Percentiles rank a stretch among this genome's conserved stretches.
Conservation (phyloP, 257 asterid species). For the Fraxinus quadrangulata region DNA sequence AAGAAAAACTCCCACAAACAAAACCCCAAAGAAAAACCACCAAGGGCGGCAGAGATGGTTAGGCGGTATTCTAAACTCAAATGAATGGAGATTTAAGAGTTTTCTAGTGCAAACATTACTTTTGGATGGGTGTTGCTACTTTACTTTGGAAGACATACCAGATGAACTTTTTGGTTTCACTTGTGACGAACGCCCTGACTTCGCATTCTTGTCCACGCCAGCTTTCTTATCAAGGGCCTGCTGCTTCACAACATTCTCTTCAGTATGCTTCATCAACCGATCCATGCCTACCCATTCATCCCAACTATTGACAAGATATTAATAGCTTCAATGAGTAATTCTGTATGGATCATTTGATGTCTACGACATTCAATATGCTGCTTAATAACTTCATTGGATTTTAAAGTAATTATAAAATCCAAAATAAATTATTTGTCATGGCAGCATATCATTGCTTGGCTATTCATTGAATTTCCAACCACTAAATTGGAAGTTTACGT, state of each 20-base stretch:
- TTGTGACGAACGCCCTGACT: slow-evolving; percentile 76
- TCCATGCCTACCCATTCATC: slow-evolving; percentile 94
- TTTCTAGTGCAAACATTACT: neutral
- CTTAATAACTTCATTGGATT: slow-evolving; percentile 17
- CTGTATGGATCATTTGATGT: slow-evolving; percentile 16
- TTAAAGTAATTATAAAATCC: neutral
- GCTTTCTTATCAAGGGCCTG: slow-evolving; percentile 79
- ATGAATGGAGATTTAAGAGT: neutral
- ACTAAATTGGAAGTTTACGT: neutral
- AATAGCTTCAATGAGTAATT: slow-evolving; percentile 31
- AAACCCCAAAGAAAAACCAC: neutral
- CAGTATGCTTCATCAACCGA: slow-evolving; percentile 81
- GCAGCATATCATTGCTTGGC: slow-evolving; percentile 19
- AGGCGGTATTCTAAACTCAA: neutral
- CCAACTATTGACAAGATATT: slow-evolving; percentile 68
- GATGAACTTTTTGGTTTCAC: slow-evolving; percentile 72
- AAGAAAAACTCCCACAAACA: neutral
- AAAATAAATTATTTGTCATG: slow-evolving; percentile 7
- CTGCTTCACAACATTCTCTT: slow-evolving; percentile 77
- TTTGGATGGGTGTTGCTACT: neutral
- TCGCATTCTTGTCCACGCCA: slow-evolving; percentile 65
- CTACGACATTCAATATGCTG: slow-evolving; percentile 14
- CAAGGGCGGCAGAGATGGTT: neutral
- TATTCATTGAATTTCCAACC: neutral
- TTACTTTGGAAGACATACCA: slow-evolving; percentile 44